Base-by-base conservation (phyloP, 192 early-diverging fungal genomes). In the Umbelopsis ramanniana region DNA sequence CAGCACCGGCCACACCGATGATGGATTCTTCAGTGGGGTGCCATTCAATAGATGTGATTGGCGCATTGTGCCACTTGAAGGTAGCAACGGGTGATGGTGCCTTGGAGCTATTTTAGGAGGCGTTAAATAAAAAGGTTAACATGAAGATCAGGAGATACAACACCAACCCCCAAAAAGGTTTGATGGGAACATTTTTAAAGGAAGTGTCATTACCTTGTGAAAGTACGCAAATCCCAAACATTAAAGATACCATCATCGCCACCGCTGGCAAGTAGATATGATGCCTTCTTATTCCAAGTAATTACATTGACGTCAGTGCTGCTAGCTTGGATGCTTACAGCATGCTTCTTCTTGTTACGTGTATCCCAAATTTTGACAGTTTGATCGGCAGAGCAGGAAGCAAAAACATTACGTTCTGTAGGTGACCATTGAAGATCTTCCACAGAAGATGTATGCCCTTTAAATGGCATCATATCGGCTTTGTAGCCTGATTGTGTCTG, bases 351-450 rank as follows among this genome's bases (percentile, higher is more conserved):
- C 79, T 93, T 92, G 47, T 81, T 85, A 48, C 97, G 89, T 10
- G 89, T 89, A 83, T 99, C 97, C 96, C 97, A 99, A 71, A 99
- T 93, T 72, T 90, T 89, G 71, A 99, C 89, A 0, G 96, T 95
- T 75, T 94, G 86, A 82, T 99, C 97, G 3, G 92, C 91, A 0
- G 93, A 94, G 74, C 93, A 91, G 9, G 93, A 92, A 2, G 95
- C 96, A 91, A 99, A 99, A 15, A 98, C 96, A 26, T 86, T 90
- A 21, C 86, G 86, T 73, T 97, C 94, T 2, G 88, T 84, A 23
- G 95, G 95, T 6, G 96, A 96, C 97, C 97, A 99, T 86, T 99
- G 97, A 57, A 99, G 70, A 78, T 99, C 97, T 79, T 99, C 97
- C 23, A 98, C 91, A 19, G 92, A 95, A 7, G 86, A 88, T 45